Evolutionary conservation across 108 stramenopile genomes (phyloP).

Genomic region (Skeletonema marinoi): DNA sequence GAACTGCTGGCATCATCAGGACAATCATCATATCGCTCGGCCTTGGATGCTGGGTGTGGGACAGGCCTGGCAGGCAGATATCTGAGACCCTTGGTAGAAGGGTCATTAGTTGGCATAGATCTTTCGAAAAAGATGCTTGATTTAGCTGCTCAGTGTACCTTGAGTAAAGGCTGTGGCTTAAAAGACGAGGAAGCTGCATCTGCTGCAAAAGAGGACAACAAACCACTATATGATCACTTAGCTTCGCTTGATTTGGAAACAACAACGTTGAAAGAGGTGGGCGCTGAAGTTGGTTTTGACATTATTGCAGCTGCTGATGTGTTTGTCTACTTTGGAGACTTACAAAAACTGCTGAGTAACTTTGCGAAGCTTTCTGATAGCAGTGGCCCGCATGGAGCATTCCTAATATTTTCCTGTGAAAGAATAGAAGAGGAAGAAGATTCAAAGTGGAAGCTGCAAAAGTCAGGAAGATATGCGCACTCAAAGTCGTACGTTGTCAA

Average conservation of each 20-base stretch:
- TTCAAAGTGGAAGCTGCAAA: conserved; percentile 59
- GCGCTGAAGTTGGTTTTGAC: conserved; percentile 51
- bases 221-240: conserved; percentile 62
- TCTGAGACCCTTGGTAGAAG: conserved; percentile 52
- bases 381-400: conserved; percentile 9
- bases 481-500: conserved; percentile 58
- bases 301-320: conserved; percentile 80
- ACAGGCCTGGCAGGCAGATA: conserved; percentile 76
- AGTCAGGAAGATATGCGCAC: conserved; percentile 72
- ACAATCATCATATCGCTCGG: conserved; percentile 34
- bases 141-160: conserved; percentile 57
- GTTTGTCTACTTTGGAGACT: conserved; percentile 64
- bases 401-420: conserved; percentile 73
- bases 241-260: conserved; percentile 66
- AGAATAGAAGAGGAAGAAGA: conserved; percentile 56
- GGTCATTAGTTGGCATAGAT: conserved; percentile 69
- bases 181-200: conserved; percentile 30
- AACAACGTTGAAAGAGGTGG: conserved; percentile 50
- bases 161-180: conserved; percentile 54
- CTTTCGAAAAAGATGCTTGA: conserved; percentile 73
- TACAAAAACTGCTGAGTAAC: conserved; percentile 49
- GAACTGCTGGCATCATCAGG: conserved; percentile 20
- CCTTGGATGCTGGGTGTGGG: conserved; percentile 79
- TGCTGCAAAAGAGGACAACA: background rate
- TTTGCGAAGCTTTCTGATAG: conserved; percentile 47